Base-by-base conservation (phyloP, 306 rosid genomes). In the Ziziphus jujuba region DNA sequence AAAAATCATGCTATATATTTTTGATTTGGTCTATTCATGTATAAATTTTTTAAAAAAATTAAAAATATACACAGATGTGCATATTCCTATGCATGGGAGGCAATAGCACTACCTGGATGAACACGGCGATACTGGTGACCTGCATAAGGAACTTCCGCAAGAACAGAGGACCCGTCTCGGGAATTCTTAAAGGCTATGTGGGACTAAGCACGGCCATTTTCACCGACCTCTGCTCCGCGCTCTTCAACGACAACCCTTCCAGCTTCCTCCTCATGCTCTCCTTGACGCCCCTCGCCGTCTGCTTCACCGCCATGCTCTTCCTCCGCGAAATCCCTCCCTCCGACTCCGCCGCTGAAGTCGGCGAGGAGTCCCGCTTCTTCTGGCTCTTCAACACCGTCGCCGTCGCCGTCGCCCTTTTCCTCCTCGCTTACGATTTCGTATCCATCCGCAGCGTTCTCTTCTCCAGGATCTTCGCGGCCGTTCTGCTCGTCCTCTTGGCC, bases 31-130 rank as follows among this genome's bases (percentile, higher is more conserved):
- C n/a, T n/a, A n/a, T n/a, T n/a, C n/a, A n/a, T n/a, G n/a, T n/a
- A n/a, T n/a, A n/a, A n/a, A n/a, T n/a, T n/a, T n/a, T n/a, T n/a
- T n/a, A n/a, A n/a, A n/a, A n/a, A n/a, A n/a, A n/a, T 15, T 49
- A 20, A 15, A 2, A 11, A 22, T 23, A 23, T 19, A 2, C 34
- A 1, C 77, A 91, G 98, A 90, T 93, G 97, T 83, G 97, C 9
- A 64, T 93, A 24, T 85, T 85, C 62, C 60, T 93, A 20, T 93
- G 98, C 79, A 67, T 90, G 96, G 98, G 98, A 49, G 98, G 98
- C 5, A 93, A 90, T 64, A 90, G 97, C 81, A 81, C 98, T 0
- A 93, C 98, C 1, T 93, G 98, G 98, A 90, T 93, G 98, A 93
- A 93, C 96, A 93, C 97, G 65, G 97, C 97, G 12, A 83, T 91